Evolutionary conservation across 208 protist species (phyloP).

Genomic region (Vickermania spadyakhi): DNA sequence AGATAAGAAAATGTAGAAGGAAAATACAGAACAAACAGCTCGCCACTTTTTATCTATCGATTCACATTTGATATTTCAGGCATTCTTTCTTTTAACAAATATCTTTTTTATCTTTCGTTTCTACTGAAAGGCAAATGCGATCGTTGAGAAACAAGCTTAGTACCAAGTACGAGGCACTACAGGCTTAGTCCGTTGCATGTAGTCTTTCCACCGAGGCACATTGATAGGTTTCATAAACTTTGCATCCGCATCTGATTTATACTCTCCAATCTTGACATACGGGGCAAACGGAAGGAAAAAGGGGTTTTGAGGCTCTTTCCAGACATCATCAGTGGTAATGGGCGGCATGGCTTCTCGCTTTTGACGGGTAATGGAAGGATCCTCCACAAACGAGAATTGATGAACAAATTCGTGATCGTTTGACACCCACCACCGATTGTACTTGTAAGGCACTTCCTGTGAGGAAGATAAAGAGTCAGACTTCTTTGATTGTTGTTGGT

Average conservation of each 20-base stretch:
- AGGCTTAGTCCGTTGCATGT: slow-evolving; percentile 87
- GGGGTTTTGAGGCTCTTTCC: slow-evolving; percentile 73
- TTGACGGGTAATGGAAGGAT: slow-evolving; percentile 64
- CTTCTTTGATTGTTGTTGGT: slow-evolving; percentile 27
- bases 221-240: slow-evolving; percentile 84
- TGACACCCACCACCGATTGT: slow-evolving; percentile 87
- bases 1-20: background rate
- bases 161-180: slow-evolving; percentile 86
- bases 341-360: slow-evolving; percentile 50
- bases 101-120: too few relatives aligned
- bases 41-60: too few relatives aligned
- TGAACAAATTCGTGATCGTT: slow-evolving; percentile 88
- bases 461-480: slow-evolving; percentile 7
- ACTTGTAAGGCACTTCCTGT: slow-evolving; percentile 66
- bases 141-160: slow-evolving; percentile 12
- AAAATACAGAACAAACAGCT: too few relatives aligned
- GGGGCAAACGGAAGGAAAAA: slow-evolving; percentile 86
- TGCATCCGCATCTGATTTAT: slow-evolving; percentile 77
- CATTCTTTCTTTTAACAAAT: too few relatives aligned
- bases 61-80: too few relatives aligned
- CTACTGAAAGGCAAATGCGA: too few relatives aligned
- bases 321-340: slow-evolving; percentile 78
- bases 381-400: slow-evolving; percentile 81
- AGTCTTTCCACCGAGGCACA: slow-evolving; percentile 87
- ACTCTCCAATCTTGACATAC: slow-evolving; percentile 80